phyloP scores from a whole-genome alignment of 768 basidiomycete genomes.

The Tricholomella constricta region DNA sequence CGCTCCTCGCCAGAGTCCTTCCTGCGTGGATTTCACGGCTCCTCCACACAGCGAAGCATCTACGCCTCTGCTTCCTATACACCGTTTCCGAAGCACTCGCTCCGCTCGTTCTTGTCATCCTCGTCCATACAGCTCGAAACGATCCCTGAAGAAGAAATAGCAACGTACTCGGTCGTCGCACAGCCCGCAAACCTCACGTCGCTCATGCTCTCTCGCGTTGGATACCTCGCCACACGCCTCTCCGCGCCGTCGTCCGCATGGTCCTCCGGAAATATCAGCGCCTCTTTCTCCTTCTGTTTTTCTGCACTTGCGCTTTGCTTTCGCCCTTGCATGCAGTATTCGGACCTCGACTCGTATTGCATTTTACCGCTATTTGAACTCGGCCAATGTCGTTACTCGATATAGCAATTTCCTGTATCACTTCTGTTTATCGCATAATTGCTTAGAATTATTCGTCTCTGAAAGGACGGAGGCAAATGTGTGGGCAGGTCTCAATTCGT shows the following conservation, averaged over 20 bases:
- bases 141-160: conserved; percentile 23
- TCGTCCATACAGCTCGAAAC: conserved; percentile 21
- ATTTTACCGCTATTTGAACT: not conserved
- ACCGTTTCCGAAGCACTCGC: conserved; percentile 13
- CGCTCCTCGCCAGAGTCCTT: conserved; percentile 9
- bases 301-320: too few species aligned
- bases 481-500: too few species aligned
- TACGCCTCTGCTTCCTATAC: conserved; percentile 10
- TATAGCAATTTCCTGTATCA: too few species aligned
- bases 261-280: conserved; percentile 32
- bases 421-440: too few species aligned
- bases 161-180: conserved; percentile 13
- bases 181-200: conserved; percentile 22
- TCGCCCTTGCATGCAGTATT: not conserved
- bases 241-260: conserved; percentile 36
- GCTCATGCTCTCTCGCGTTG: conserved; percentile 26
- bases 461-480: too few species aligned
- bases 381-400: too few species aligned
- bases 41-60: not conserved
- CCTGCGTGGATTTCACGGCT: conserved; percentile 13
- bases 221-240: conserved; percentile 33
- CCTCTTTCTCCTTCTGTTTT: too few species aligned
- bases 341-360: not conserved
- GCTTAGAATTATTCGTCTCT: too few species aligned
- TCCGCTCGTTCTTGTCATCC: conserved; percentile 21